phyloP scores from a whole-genome alignment of 495 filamentous ascomycete species.

The Hypoxylon fuscum region DNA sequence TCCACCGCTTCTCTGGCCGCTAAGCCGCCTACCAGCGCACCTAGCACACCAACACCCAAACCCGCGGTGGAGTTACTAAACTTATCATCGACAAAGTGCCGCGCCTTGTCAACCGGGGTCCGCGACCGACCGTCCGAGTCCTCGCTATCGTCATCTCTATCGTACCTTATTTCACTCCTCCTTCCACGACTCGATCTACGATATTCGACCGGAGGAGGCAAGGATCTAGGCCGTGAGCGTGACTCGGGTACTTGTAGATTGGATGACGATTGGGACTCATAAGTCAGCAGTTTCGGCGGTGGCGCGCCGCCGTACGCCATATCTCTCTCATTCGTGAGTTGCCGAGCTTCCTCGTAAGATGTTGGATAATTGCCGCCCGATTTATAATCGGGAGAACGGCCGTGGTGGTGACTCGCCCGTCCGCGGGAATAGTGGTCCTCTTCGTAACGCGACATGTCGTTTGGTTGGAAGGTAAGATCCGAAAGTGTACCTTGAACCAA shows the following conservation, averaged over 20 bases:
- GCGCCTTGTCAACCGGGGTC: constrained; percentile 42
- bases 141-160: constrained; percentile 25
- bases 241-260: constrained; percentile 25
- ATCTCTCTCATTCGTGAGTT: constrained; percentile 11
- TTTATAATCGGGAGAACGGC: constrained; percentile 26
- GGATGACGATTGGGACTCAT: constrained; percentile 33
- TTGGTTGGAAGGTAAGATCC: constrained; percentile 15
- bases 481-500: background rate
- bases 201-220: constrained; percentile 31
- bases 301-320: constrained; percentile 17
- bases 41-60: constrained; percentile 53
- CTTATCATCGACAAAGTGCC: constrained; percentile 40
- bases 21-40: constrained; percentile 56
- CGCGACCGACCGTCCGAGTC: constrained; percentile 29
- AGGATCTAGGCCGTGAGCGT: constrained; percentile 35
- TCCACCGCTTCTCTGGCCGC: constrained; percentile 52
- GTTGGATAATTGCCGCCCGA: constrained; percentile 17
- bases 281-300: constrained; percentile 35
- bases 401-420: constrained; percentile 21
- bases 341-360: constrained; percentile 31
- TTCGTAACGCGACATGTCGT: constrained; percentile 43
- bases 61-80: constrained; percentile 53
- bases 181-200: constrained; percentile 29
- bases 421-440: constrained; percentile 28
- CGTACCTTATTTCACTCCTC: constrained; percentile 19